A percentile compares a stretch with the other conserved stretches of the same genome.
Evolutionary conservation across 108 stramenopile genomes (phyloP).

Genomic region (Cylindrotheca closterium): DNA sequence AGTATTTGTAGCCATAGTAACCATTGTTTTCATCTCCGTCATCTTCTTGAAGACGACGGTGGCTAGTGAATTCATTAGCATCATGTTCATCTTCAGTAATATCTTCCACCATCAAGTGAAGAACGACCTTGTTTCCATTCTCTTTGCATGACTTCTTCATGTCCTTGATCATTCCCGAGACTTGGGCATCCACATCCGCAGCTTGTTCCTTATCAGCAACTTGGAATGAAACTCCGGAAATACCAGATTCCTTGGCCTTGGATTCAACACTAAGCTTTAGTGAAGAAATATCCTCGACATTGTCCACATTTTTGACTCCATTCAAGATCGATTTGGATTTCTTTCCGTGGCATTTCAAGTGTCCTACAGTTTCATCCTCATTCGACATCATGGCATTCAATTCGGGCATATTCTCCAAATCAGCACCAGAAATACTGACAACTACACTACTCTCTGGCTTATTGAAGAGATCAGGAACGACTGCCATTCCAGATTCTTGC

Average conservation of each 20-base stretch:
- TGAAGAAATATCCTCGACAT: slow-evolving; percentile 12
- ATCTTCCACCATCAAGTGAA: slow-evolving; percentile 84
- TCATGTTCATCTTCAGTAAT: slow-evolving; percentile 50
- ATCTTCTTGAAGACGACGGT: slow-evolving; percentile 57
- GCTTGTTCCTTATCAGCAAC: slow-evolving; percentile 49
- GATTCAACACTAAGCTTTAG: slow-evolving; percentile 13
- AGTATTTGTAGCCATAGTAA: slow-evolving; percentile 70
- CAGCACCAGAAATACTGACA: slow-evolving; percentile 58
- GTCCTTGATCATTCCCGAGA: slow-evolving; percentile 45
- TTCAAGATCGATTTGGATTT: slow-evolving; percentile 30
- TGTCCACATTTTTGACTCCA: slow-evolving; percentile 11
- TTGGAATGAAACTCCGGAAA: slow-evolving; percentile 56
- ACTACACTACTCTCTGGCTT: slow-evolving; percentile 68
- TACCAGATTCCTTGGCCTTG: slow-evolving; percentile 28
- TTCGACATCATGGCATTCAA: slow-evolving; percentile 33
- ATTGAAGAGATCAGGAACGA: slow-evolving; percentile 84
- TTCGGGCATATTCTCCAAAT: slow-evolving; percentile 64
- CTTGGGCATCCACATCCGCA: slow-evolving; percentile 49
- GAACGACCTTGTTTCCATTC: slow-evolving; percentile 58
- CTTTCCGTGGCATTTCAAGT: slow-evolving; percentile 51
- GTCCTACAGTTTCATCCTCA: slow-evolving; percentile 52
- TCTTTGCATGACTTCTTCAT: slow-evolving; percentile 36
- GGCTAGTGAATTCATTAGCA: slow-evolving; percentile 21
- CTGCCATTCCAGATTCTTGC: slow-evolving; percentile 72
- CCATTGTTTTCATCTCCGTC: slow-evolving; percentile 22